Evolutionary conservation across 1,284 basidiomycete species (phyloP).

Genomic region (Cryptococcus neoformans): DNA sequence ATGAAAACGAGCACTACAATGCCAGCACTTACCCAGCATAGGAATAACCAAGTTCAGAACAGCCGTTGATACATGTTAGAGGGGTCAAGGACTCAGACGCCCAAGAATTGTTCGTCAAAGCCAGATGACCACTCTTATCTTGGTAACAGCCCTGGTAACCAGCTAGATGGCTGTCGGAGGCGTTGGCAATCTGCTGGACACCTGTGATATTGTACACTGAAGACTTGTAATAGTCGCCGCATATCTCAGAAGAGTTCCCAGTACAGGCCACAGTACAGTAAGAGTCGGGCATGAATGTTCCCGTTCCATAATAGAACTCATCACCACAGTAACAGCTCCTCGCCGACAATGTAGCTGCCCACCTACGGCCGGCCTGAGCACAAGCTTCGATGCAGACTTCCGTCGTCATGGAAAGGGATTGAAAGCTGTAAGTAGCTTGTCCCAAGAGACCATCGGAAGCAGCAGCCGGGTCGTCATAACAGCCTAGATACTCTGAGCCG

Average conservation of each 20-base stretch:
- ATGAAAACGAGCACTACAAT: no score
- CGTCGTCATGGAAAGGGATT: conserved; percentile 5
- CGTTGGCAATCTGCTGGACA: neutral
- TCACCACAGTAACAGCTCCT: conserved; percentile 18
- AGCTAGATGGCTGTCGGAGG: neutral
- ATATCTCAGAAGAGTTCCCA: conserved; percentile 4
- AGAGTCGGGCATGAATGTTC: conserved; percentile 12
- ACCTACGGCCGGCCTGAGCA: neutral
- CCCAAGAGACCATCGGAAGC: conserved; percentile 11
- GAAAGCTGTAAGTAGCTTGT: conserved; percentile 10
- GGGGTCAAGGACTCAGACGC: conserved; percentile 15
- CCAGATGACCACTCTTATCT: conserved; percentile 9
- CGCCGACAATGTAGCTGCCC: neutral
- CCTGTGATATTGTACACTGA: conserved; percentile 5
- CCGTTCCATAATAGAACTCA: conserved; percentile 11
- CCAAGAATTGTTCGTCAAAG: conserved; percentile 14
- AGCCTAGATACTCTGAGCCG: neutral
- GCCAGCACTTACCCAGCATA: conserved; percentile 11
- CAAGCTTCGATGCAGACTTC: conserved; percentile 8
- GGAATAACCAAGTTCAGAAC: conserved; percentile 24
- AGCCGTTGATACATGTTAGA: conserved; percentile 24
- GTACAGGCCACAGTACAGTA: conserved; percentile 15
- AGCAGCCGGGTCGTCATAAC: conserved; percentile 1
- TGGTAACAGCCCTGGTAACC: conserved; percentile 16
- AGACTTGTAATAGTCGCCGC: conserved; percentile 1